These are phyloP conservation scores for Aspergillus eucalypticola DNA, from an alignment of 2,329 filamentous ascomycete species.

Conservation along the genomic window DNA sequence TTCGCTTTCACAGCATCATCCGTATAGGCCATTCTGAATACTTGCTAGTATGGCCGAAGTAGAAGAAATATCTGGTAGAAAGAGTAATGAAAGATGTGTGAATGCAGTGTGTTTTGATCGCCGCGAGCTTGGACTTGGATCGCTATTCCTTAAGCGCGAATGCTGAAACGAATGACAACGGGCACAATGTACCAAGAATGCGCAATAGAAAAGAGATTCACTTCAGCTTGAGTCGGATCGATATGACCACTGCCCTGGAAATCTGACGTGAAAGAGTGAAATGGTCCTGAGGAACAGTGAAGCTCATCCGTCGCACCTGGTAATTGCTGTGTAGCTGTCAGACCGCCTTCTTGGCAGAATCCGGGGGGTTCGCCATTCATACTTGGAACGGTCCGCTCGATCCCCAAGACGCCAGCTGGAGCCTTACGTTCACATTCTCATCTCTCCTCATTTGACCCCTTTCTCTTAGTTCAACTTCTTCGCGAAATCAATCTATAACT, in stretches of 20 bases:
- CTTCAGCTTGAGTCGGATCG: background rate
- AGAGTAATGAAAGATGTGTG: background rate
- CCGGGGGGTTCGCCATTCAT: conserved; percentile 7
- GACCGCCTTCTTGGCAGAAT: conserved; percentile 26
- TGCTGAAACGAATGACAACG: background rate
- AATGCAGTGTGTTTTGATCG: background rate
- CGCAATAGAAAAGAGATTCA: background rate
- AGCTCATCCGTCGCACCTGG: conserved; percentile 14
- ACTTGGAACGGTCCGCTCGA: conserved; percentile 10
- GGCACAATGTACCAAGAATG: background rate
- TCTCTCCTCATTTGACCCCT: conserved; percentile 9
- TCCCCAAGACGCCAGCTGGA: conserved; percentile 24
- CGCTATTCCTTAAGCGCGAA: background rate
- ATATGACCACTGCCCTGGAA: background rate
- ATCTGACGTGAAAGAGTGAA: conserved; percentile 6
- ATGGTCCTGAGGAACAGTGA: conserved; percentile 8
- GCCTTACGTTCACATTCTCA: conserved; percentile 17
- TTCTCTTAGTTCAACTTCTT: conserved; percentile 12
- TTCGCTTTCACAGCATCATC: conserved; percentile 95
- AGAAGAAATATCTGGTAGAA: background rate
- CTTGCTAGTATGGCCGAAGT: background rate
- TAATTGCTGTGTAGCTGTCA: conserved; percentile 14
- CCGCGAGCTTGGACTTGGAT: background rate
- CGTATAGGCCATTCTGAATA: conserved; percentile 76
- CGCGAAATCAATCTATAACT: background rate